Evolutionary conservation across 1,284 basidiomycete species (phyloP).

Genomic region (Takashimella tepidaria): DNA sequence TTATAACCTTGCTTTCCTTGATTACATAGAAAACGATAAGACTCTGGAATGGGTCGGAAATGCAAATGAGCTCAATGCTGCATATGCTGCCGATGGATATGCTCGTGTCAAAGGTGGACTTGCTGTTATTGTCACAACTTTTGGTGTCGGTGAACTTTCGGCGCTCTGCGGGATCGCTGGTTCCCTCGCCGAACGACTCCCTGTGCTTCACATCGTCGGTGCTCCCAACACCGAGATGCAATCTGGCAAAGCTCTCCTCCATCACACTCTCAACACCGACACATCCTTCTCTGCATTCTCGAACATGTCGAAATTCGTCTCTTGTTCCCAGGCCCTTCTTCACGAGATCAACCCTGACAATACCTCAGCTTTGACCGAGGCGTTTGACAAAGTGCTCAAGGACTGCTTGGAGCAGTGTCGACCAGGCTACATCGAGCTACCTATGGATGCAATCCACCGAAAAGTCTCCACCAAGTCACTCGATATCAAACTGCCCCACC

Average conservation of each 20-base stretch:
- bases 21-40: constrained; percentile 77
- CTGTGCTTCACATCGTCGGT: constrained; percentile 86
- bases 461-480: constrained; percentile 66
- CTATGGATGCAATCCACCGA: constrained; percentile 72
- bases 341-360: constrained; percentile 49
- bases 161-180: constrained; percentile 59
- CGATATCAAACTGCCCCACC: constrained; percentile 57
- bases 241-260: constrained; percentile 62
- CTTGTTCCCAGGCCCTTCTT: constrained; percentile 62
- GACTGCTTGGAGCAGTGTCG: constrained; percentile 69
- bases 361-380: constrained; percentile 52
- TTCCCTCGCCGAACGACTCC: constrained; percentile 72
- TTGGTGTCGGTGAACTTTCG: constrained; percentile 84
- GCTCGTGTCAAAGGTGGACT: constrained; percentile 74
- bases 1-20: constrained; percentile 74
- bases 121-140: constrained; percentile 68
- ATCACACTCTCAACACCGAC: constrained; percentile 80
- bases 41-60: constrained; percentile 84
- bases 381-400: constrained; percentile 75
- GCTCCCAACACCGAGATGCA: constrained; percentile 57
- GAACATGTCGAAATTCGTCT: constrained; percentile 66
- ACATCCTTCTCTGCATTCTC: constrained; percentile 70
- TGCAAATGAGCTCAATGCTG: constrained; percentile 79
- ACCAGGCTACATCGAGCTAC: constrained; percentile 83
- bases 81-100: constrained; percentile 93